Percentiles rank a stretch among this genome's conserved stretches.
Evolutionary conservation across 208 protist species (phyloP).

Genomic region (Trypanosoma lewisi): DNA sequence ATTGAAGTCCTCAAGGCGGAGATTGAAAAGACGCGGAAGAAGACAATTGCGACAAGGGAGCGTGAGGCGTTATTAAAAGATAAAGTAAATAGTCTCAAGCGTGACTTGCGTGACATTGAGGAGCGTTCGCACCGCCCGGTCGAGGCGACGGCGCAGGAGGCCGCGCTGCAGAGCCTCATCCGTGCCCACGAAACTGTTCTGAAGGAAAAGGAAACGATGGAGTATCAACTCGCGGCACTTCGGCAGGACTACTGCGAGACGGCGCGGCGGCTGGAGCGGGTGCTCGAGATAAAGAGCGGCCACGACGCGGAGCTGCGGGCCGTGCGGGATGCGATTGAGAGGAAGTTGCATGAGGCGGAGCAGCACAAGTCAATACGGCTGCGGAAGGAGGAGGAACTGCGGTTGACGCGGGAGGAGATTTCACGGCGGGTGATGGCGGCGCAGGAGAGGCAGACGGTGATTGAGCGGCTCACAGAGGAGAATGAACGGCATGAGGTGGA

Average conservation of each 20-base stretch:
- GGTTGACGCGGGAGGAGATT: slow-evolving; percentile 59
- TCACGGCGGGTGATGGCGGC: slow-evolving; percentile 30
- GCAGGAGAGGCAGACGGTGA: slow-evolving; percentile 41
- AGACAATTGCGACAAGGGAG: slow-evolving; percentile 88
- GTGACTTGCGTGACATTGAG: slow-evolving; percentile 93
- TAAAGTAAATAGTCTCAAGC: slow-evolving; percentile 91
- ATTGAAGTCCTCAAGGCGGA: slow-evolving; percentile 92
- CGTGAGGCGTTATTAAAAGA: slow-evolving; percentile 94
- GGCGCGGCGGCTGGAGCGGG: slow-evolving; percentile 47
- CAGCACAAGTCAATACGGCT: slow-evolving; percentile 54
- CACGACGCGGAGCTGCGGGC: slow-evolving; percentile 53
- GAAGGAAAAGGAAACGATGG: slow-evolving; percentile 87
- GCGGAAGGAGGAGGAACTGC: slow-evolving; percentile 80
- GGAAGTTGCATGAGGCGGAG: slow-evolving; percentile 59
- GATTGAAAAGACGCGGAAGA: slow-evolving; percentile 94
- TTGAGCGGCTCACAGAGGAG: slow-evolving; percentile 64
- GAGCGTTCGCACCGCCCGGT: slow-evolving; percentile 84
- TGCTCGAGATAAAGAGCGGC: slow-evolving; percentile 40
- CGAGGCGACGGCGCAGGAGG: slow-evolving; percentile 91
- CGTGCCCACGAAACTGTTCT: slow-evolving; percentile 89
- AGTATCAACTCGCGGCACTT: slow-evolving; percentile 55
- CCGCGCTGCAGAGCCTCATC: slow-evolving; percentile 90
- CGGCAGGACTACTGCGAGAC: slow-evolving; percentile 39
- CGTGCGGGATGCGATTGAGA: slow-evolving; percentile 37
- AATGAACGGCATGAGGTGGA: slow-evolving; percentile 44